Base-by-base conservation (phyloP, 768 basidiomycete species). In the Trametes coccinea region DNA sequence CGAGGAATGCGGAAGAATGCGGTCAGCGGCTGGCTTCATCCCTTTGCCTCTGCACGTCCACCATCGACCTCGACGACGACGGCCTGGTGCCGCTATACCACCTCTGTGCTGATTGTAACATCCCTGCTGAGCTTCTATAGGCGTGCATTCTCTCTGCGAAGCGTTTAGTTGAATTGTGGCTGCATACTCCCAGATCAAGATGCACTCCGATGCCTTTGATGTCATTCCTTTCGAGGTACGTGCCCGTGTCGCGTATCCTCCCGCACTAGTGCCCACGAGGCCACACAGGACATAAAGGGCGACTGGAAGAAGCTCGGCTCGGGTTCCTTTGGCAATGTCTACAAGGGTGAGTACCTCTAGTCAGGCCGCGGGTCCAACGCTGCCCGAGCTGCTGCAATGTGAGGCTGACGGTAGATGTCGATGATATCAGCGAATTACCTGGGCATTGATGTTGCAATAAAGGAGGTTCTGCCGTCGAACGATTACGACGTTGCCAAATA, bases 401-500 rank as follows among this genome's bases (percentile, higher is more conserved):
- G 34, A 34, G 44, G 27, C 44, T 34, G 22, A 48, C 30, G 52
- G 67, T 30, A 56, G 57, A 69, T 46, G 47, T 11, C 34, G 6
- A 31, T 43, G 14, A n/a, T 37, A 40, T 53, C 68, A 92, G 93
- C 90, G 2, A 83, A 76, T 31, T 99, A 99, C 77, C 88, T 99
- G 39, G 97, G 97, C 7, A 92, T 97, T 66, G 92, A 97, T 65
- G 91, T 97, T 39, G 95, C 95, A 37, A 93, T 98, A 75, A 97
- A 97, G 74, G 95, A 98, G 76, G 94, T 98, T 3, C 80, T 97
- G 7, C 93, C 93, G 0, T 94, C 91, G 22, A 89, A 77, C 5
- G 92, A 91, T 60, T 98, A 98, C 75, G 93, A 97, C 68, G 94
- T 97, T 39, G 83, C 88, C 68, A 99, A 99, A 76, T 98, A 99